phyloP scores from a whole-genome alignment of 345 rosid genomes.

The Corymbia maculata region DNA sequence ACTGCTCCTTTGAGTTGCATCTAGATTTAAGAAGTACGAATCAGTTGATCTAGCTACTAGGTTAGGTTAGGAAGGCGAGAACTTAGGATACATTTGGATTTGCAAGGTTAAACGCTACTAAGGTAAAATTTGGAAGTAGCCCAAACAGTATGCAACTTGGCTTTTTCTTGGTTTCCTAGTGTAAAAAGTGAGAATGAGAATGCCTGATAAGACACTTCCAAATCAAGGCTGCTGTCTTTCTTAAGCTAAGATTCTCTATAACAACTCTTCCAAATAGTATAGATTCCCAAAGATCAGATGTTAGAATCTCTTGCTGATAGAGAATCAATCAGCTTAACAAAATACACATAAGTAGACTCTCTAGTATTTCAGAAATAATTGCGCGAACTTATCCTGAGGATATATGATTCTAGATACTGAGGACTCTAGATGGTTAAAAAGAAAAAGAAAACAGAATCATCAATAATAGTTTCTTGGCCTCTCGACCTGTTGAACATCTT shows the following conservation, averaged over 20 bases:
- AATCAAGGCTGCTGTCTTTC: neutral
- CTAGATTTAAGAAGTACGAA: neutral
- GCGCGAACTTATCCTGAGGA: neutral
- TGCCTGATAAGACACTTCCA: neutral
- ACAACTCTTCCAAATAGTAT: neutral
- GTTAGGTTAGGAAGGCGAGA: neutral
- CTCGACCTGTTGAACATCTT: neutral
- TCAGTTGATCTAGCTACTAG: neutral
- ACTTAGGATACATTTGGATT: neutral
- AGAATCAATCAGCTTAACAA: neutral
- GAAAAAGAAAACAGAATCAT: neutral
- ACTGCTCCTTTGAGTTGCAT: neutral
- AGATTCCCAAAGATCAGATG: neutral
- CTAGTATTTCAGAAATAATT: neutral
- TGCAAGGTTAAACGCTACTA: neutral
- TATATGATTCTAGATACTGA: neutral
- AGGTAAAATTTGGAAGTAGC: neutral
- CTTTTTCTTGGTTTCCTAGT: neutral
- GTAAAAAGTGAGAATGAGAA: neutral
- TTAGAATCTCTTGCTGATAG: neutral
- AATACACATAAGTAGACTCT: neutral
- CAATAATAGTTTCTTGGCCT: neutral
- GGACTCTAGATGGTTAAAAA: neutral
- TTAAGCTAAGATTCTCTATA: neutral
- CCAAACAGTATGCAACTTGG: neutral